Base-by-base conservation (phyloP, 164 flowering plant species). In the Buxus sempervirens region DNA sequence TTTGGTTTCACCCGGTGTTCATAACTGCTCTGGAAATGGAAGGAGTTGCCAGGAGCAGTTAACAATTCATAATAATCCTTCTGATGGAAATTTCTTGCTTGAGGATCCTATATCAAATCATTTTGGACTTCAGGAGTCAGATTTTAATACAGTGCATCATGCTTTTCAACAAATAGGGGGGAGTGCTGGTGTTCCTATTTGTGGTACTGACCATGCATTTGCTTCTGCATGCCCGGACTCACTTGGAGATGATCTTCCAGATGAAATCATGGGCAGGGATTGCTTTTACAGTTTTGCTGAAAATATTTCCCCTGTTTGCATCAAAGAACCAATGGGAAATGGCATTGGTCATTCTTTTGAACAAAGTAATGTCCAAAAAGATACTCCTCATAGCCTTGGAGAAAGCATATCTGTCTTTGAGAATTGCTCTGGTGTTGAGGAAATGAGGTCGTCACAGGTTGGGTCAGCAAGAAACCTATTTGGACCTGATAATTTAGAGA, bases 111-210 rank as follows among this genome's bases (percentile, higher is more conserved):
- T 67, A 13, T 38, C 78, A 38, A 72, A 76, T 75, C 81, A 79
- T 68, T 78, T 81, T 60, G 80, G 75, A 32, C 65, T 82, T 71
- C 74, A 78, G 70, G 88, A 88, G 57, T 57, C 81, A 32, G 78
- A 82, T 67, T 70, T 84, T 68, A 85, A 84, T 73, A 61, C 73
- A 14, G 48, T 76, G 62, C 71, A 70, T 63, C 78, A 71, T 74
- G 77, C 64, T 51, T 87, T 83, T 79, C 79, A 85, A 15, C 72
- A 82, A 53, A 41, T 74, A 63, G 41, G 56, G 26, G 63, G 54
- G 55, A 80, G 76, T 71, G 75, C 41, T 61, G 72, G 67, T 57
- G 65, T 59, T 58, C 64, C 68, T 9, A 58, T 60, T 68, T 70
- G 10, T 69, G 67, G 8, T 45, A 38, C 61, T 45, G 66, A 26